Base-by-base conservation (phyloP, 177 flowering plant species). In the Vitis hybrid region DNA sequence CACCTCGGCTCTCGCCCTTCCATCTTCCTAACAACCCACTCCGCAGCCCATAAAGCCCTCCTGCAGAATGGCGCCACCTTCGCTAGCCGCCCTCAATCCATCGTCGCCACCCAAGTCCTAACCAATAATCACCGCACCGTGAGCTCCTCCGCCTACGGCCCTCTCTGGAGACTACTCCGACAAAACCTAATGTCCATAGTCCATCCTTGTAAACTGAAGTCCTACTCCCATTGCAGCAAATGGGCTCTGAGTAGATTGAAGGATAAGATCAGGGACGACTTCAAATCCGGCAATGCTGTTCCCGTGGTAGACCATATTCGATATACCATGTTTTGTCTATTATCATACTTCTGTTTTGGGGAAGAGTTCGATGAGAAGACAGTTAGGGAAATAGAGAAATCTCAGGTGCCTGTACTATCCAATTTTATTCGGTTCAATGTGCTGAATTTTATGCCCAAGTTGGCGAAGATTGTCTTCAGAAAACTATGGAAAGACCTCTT, bases 161-260 rank as follows among this genome's bases (percentile, higher is more conserved):
- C 73, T 1, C 15, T 52, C 5, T 74, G 77, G 77, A 65, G 66
- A 4, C 50, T 58, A 2, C 73, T 74, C 12, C 69, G 77, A 3
- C 73, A 52, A 2, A 74, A 74, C 16, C 58, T 72, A 19, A 52
- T 20, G 16, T 59, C 70, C 12, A 18, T 53, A 2, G 3, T 61
- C 2, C 75, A 60, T 31, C 70, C 71, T 19, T 59, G 66, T 10
- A 22, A 31, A 5, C 10, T 67, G 59, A 26, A 67, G 2, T 19
- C 63, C 1, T 72, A 59, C 11, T 59, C 70, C 20, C 45, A 11
- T 12, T 52, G 54, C 10, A 61, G 75, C 2, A 61, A 53, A 18
- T 59, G 63, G 60, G 70, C 59, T 0, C 19, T 69, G 50, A 45
- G 60, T 1, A 52, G 39, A 1, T 18, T 74, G 7, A 59, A 20